A percentile compares a stretch with the other conserved stretches of the same genome.
These are phyloP conservation scores for Fonsecaea pedrosoi DNA, from an alignment of 2,329 filamentous ascomycete species.

Conservation along the genomic window DNA sequence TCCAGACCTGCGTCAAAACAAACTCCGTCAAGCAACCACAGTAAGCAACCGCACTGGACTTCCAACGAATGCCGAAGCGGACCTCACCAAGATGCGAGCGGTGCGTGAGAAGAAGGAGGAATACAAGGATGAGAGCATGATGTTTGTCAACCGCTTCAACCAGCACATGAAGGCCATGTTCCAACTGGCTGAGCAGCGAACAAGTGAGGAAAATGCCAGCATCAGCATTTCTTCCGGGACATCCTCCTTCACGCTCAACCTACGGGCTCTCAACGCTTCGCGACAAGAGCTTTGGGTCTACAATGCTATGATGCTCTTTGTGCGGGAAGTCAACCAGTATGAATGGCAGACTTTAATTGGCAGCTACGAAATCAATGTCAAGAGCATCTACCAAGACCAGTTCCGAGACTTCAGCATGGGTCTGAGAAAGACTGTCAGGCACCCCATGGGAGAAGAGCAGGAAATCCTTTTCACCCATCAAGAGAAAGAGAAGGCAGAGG, in stretches of 20 bases:
- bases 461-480: constrained; percentile 88
- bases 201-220: constrained; percentile 64
- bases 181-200: constrained; percentile 73
- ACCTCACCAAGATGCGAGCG: constrained; percentile 83
- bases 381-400: constrained; percentile 78
- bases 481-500: constrained; percentile 84
- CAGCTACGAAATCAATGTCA: constrained; percentile 79
- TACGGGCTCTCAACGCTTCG: constrained; percentile 72
- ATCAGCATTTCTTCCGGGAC: constrained; percentile 54
- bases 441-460: constrained; percentile 75
- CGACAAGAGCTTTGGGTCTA: constrained; percentile 84
- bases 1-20: constrained; percentile 70
- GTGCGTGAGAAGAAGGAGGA: constrained; percentile 93
- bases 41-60: constrained; percentile 46
- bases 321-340: constrained; percentile 78
- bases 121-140: constrained; percentile 76
- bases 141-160: constrained; percentile 79
- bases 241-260: constrained; percentile 67
- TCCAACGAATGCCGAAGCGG: constrained; percentile 73
- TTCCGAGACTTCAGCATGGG: constrained; percentile 77
- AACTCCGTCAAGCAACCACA: constrained; percentile 57
- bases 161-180: constrained; percentile 85
- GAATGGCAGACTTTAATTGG: constrained; percentile 83
- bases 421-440: constrained; percentile 81
- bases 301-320: constrained; percentile 83